A percentile compares a stretch with the other conserved stretches of the same genome.
These are phyloP conservation scores for Yamadazyma triangularis DNA, from an alignment of 1,139 yeast species.

Conservation along the genomic window DNA sequence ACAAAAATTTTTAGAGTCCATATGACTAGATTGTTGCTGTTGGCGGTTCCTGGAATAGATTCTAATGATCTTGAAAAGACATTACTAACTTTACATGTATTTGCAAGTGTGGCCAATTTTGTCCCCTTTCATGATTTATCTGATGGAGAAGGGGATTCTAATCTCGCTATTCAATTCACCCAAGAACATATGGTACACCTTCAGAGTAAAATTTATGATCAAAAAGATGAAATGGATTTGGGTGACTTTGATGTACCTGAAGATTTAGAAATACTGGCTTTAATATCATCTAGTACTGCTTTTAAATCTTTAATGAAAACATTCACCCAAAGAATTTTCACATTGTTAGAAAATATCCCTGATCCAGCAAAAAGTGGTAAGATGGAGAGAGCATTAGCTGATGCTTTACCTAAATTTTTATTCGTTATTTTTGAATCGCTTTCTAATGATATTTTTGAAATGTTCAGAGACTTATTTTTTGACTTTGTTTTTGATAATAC, in stretches of 20 bases:
- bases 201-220: slow-evolving; percentile 28
- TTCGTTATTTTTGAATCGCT: slow-evolving; percentile 66
- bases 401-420: slow-evolving; percentile 58
- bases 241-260: slow-evolving; percentile 28
- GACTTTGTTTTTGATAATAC: slow-evolving; percentile 57
- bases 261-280: slow-evolving; percentile 50
- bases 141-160: slow-evolving; percentile 40
- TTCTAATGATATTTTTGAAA: slow-evolving; percentile 57
- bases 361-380: slow-evolving; percentile 49
- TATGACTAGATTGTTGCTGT: slow-evolving; percentile 63
- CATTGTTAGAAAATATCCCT: slow-evolving; percentile 72
- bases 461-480: slow-evolving; percentile 49
- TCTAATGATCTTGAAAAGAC: slow-evolving; percentile 82
- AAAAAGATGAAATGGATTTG: slow-evolving; percentile 2
- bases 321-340: slow-evolving; percentile 58
- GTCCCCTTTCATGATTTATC: slow-evolving; percentile 65
- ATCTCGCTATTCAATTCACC: slow-evolving; percentile 71
- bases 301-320: slow-evolving; percentile 59
- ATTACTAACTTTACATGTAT: slow-evolving; percentile 60
- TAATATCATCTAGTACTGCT: slow-evolving; percentile 69
- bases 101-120: slow-evolving; percentile 68
- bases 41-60: slow-evolving; percentile 80
- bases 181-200: slow-evolving; percentile 55
- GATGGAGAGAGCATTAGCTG: slow-evolving; percentile 51
- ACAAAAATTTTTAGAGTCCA: slow-evolving; percentile 73